Evolutionary conservation across 2,329 filamentous ascomycete genomes (phyloP), one percentile per base, ranked within the genome.

Genomic region (Eutypa lata): DNA sequence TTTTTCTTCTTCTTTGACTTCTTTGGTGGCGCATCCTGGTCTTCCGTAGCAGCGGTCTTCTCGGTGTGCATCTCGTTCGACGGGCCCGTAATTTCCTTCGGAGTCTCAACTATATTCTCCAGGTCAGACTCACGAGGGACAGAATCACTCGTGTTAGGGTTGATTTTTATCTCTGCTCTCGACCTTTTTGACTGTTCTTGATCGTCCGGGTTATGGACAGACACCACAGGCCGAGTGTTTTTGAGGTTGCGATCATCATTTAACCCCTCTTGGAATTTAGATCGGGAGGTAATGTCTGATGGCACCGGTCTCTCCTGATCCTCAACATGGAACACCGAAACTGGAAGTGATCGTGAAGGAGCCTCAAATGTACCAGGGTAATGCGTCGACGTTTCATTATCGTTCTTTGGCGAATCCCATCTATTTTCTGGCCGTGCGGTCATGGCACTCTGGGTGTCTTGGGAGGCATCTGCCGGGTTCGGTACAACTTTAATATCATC

Each of bases 51-150:
- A 35, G 40, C 21, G 14, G 49, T 48, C 26, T 63, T 63, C 16
- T 63, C 67, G 37, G 63, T 62, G 7, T 53, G 64, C 40, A 65
- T 33, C 49, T 71, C 64, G 47, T 60, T 61, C 47, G 64, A 66
- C 19, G 68, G 63, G 44, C 68, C 65, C 38, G 47, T 49, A 61
- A 77, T 76, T 57, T 72, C 72, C 55, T 72, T 75, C 43, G 72
- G 73, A 54, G 71, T 74, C 51, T 74, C 73, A 26, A 66, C 62
- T 14, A 68, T 66, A 38, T 75, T 70, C 38, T 68, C 68, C 47
- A 70, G 70, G 18, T 35, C n/a, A n/a, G 51, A 52, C 22, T 52
- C 38, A 10, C 71, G 67, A 8, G 65, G 58, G 37, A 59, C 53
- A 16, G 59, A 57, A 45, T 75, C 73, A 52, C 71, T 65, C 7